Base-by-base conservation (phyloP, 495 filamentous ascomycete species). In the Penicillium verhagenii region DNA sequence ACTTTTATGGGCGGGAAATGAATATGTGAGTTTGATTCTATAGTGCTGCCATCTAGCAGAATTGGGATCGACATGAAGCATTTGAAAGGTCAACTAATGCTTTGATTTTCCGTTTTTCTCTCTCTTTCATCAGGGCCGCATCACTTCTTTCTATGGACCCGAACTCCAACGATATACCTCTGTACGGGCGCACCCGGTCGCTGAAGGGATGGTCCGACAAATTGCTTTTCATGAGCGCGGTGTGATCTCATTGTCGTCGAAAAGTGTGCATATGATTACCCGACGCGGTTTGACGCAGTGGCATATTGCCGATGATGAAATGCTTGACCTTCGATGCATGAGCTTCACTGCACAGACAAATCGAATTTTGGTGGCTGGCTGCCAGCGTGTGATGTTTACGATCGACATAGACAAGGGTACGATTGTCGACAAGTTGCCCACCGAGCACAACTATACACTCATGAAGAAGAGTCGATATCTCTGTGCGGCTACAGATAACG, bases 391-490 rank as follows among this genome's bases (percentile, higher is more conserved):
- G 35, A 96, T 99, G 92, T 88, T 96, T 63, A 86, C 85, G 3
- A 83, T 99, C 40, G 92, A 99, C 66, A 84, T 94, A 10, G 84
- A 90, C 49, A 96, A 92, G 70, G 93, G 93, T 11, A 78, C 79
- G 40, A 81, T 97, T 38, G 76, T 86, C 4, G 88, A 92, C 52
- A 71, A 91, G 81, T 66, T 93, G 51, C 77, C 82, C 16, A 85
- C 91, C 4, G 82, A 87, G 23, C 78, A 86, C 50, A 80, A 89
- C 24, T 96, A 96, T 60, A 90, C 83, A 4, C 87, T 96, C 51
- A 96, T 97, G 90, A 96, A 91, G 65, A 84, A 86, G 57, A 89
- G 88, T 47, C 84, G 86, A 11, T 91, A 95, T 64, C 91, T 99
- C 19, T 96, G 93, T 70, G 92, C 90, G 23, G 94, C 92, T 21